Evolutionary conservation across 768 basidiomycete species (phyloP).

Genomic region (Boletus subcaerulescens): DNA sequence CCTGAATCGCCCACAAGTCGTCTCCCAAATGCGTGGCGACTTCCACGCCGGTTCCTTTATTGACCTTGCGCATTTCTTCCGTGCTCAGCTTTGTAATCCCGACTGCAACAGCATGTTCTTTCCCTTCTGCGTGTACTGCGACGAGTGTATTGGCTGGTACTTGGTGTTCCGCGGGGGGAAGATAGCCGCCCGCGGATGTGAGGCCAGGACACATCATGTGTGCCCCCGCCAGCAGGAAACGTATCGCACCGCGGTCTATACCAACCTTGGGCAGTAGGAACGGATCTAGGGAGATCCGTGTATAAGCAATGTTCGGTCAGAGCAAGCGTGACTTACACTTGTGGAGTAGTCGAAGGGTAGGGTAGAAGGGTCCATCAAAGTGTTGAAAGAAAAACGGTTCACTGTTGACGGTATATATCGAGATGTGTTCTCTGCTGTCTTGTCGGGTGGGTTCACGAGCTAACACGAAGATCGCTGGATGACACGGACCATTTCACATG

Average conservation of each 20-base stretch:
- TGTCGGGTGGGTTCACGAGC: slow-evolving; percentile 16
- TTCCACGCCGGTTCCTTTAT: slow-evolving; percentile 91
- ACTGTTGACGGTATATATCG: slow-evolving; percentile 84
- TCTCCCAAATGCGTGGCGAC: slow-evolving; percentile 84
- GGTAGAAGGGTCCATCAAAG: slow-evolving; percentile 90
- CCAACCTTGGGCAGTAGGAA: slow-evolving; percentile 83
- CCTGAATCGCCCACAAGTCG: slow-evolving; percentile 75
- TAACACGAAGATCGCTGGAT: slow-evolving; percentile 7
- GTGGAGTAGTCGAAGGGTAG: slow-evolving; percentile 86
- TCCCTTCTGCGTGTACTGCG: slow-evolving; percentile 94
- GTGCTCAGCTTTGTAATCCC: slow-evolving; percentile 79
- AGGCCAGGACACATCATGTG: slow-evolving; percentile 98
- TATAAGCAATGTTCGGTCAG: neutral
- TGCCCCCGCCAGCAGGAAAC: slow-evolving; percentile 90
- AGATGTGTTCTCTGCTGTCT: slow-evolving; percentile 89
- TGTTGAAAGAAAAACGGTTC: slow-evolving; percentile 95
- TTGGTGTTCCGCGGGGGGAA: slow-evolving; percentile 69
- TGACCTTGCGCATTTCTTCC: slow-evolving; percentile 86
- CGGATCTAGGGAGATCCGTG: slow-evolving; percentile 62
- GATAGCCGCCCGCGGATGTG: slow-evolving; percentile 85
- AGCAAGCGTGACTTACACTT: slow-evolving; percentile 60
- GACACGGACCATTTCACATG: slow-evolving; percentile 80
- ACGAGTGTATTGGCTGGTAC: slow-evolving; percentile 74
- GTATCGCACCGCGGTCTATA: slow-evolving; percentile 96
- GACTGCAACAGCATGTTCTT: slow-evolving; percentile 85